phyloP scores from a whole-genome alignment of 2,329 filamentous ascomycete genomes.

The Claviceps monticola region DNA sequence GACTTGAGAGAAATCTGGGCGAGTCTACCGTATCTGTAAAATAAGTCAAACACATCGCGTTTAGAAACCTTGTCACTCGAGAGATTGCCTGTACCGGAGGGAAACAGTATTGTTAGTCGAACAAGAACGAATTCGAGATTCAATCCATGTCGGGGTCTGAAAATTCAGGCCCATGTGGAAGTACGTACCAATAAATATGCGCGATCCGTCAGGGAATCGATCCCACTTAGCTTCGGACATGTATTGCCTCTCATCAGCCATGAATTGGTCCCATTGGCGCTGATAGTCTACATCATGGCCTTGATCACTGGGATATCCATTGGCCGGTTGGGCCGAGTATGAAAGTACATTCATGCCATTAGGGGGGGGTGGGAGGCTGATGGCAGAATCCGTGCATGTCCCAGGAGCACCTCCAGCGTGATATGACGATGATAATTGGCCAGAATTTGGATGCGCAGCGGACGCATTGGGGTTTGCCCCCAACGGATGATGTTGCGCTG shows the following conservation, averaged over 20 bases:
- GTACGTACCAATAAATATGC: constrained; percentile 64
- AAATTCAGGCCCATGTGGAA: constrained; percentile 3
- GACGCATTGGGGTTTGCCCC: constrained; percentile 18
- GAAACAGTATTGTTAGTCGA: constrained; percentile 8
- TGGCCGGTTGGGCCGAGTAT: constrained; percentile 14
- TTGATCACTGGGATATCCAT: constrained; percentile 16
- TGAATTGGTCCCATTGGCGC: constrained; percentile 57
- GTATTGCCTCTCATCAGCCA: constrained; percentile 59
- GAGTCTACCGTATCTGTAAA: constrained; percentile 70
- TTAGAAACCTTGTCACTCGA: constrained; percentile 90
- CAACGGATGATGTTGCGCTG: constrained; percentile 22
- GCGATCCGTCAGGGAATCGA: constrained; percentile 61
- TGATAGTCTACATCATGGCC: constrained; percentile 37
- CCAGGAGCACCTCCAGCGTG: constrained; percentile 19
- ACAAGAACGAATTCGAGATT: not conserved
- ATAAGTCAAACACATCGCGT: constrained; percentile 82
- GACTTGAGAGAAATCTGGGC: constrained; percentile 95
- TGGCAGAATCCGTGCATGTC: constrained; percentile 17
- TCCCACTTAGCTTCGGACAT: constrained; percentile 72
- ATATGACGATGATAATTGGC: constrained; percentile 21
- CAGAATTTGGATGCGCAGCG: constrained; percentile 18
- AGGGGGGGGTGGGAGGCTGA: constrained; percentile 17
- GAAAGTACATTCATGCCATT: constrained; percentile 16
- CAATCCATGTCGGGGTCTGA: too few relatives aligned
- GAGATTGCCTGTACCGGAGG: constrained; percentile 55